phyloP scores from a whole-genome alignment of 1,284 basidiomycete genomes.

The Pyrrhoderma noxium region DNA sequence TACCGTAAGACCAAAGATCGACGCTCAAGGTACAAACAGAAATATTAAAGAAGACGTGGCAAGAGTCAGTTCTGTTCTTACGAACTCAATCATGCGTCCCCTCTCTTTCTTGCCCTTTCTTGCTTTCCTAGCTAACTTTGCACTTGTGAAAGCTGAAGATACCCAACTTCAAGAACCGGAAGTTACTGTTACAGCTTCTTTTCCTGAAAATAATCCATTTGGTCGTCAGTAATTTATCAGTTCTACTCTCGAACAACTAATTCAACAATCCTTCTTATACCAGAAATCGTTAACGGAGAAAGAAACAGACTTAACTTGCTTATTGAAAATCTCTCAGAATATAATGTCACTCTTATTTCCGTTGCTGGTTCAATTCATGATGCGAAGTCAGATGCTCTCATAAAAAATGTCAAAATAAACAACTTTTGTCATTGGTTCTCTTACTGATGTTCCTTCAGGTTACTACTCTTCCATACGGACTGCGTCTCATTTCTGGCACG shows the following conservation, averaged over 20 bases:
- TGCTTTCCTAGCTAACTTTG: neutral
- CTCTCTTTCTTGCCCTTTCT: conserved; percentile 3
- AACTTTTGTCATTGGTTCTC: neutral
- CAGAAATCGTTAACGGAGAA: conserved; percentile 85
- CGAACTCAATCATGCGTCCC: conserved; percentile 7
- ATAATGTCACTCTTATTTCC: conserved; percentile 67
- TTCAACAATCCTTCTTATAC: conserved; percentile 9
- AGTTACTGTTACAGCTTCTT: conserved; percentile 57
- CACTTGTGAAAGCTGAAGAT: neutral
- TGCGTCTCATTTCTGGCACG: conserved; percentile 53
- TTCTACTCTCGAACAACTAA: neutral
- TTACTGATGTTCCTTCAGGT: conserved; percentile 37
- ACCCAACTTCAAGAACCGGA: conserved; percentile 30
- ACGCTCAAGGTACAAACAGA: no score
- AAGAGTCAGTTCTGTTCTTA: neutral
- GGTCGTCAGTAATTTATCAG: conserved; percentile 50
- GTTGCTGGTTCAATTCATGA: conserved; percentile 71
- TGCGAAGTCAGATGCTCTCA: conserved; percentile 53
- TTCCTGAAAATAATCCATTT: conserved; percentile 74
- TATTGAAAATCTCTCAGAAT: conserved; percentile 70
- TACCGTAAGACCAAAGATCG: no score
- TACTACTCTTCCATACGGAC: conserved; percentile 52
- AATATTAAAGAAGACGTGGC: conserved; percentile 1
- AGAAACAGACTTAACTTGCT: conserved; percentile 61
- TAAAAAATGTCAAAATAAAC: conserved; percentile 57